These are phyloP conservation scores for Volvox reticuliferus DNA, from an alignment of 139 green algal species.

Conservation along the genomic window DNA sequence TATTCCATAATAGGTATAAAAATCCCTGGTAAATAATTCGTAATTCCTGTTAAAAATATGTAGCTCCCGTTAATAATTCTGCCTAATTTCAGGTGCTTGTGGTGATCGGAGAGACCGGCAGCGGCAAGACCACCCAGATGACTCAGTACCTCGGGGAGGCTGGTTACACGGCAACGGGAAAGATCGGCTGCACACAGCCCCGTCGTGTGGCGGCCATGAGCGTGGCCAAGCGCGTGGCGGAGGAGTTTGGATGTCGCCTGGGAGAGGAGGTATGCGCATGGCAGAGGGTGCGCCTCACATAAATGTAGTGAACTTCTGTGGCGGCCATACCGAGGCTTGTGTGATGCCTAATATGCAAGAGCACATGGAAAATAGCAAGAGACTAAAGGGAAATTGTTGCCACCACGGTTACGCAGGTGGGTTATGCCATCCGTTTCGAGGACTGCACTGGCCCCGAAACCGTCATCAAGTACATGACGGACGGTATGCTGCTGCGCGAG, in stretches of 20 bases:
- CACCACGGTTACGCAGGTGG: slow-evolving; percentile 70
- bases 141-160: slow-evolving; percentile 97
- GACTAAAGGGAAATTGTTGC: no score
- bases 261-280: slow-evolving; percentile 82
- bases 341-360: no score
- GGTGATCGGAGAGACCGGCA: slow-evolving; percentile 97
- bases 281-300: not conserved
- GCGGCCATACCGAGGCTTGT: no score
- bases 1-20: no score
- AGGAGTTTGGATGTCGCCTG: slow-evolving; percentile 91
- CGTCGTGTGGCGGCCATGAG: slow-evolving; percentile 95
- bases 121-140: slow-evolving; percentile 99
- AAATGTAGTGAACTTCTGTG: not conserved
- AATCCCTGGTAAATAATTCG: no score
- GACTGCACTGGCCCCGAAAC: slow-evolving; percentile 92
- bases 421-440: slow-evolving; percentile 98
- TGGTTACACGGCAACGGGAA: slow-evolving; percentile 89
- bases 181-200: slow-evolving; percentile 90
- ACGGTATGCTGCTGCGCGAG: slow-evolving; percentile 97
- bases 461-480: slow-evolving; percentile 98
- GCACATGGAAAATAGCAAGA: no score
- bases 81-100: slow-evolving; percentile 83
- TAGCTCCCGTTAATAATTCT: no score
- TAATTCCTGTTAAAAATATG: no score
- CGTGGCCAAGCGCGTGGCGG: slow-evolving; percentile 95